A percentile compares a stretch with the other conserved stretches of the same genome.
Evolutionary conservation across 2,329 filamentous ascomycete genomes (phyloP).

Genomic region (Metarhizium album): DNA sequence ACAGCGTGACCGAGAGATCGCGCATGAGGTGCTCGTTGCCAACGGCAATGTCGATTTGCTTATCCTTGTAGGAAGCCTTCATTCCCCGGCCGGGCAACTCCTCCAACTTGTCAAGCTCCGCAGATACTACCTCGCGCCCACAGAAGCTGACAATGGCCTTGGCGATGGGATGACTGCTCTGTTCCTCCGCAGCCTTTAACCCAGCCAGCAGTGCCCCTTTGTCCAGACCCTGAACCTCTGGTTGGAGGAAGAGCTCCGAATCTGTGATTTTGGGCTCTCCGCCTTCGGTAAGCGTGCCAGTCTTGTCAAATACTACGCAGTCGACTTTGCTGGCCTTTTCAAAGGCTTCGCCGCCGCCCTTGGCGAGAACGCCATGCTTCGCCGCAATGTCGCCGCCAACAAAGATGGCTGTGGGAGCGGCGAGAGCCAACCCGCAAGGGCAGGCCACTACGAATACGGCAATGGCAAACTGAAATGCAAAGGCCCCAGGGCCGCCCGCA

Average conservation of each 20-base stretch:
- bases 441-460: constrained; percentile 81
- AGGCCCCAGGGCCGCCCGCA: constrained; percentile 57
- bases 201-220: constrained; percentile 35
- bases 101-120: constrained; percentile 35
- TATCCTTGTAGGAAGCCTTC: constrained; percentile 38
- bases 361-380: constrained; percentile 68
- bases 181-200: constrained; percentile 53
- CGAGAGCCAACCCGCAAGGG: constrained; percentile 72
- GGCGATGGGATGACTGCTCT: constrained; percentile 65
- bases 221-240: constrained; percentile 11
- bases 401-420: constrained; percentile 78
- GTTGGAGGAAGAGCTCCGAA: constrained; percentile 28
- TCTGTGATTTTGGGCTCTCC: constrained; percentile 62
- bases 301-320: constrained; percentile 82
- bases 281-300: constrained; percentile 66
- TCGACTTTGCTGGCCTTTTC: constrained; percentile 71
- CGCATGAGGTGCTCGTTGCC: constrained; percentile 64
- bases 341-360: constrained; percentile 77
- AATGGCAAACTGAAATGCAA: constrained; percentile 73
- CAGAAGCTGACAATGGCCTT: constrained; percentile 59
- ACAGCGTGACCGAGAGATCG: constrained; percentile 32
- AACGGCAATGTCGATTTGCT: constrained; percentile 44
- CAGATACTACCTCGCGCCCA: constrained; percentile 21
- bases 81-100: constrained; percentile 65
- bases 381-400: constrained; percentile 74